Percentiles rank a stretch among this genome's conserved stretches.
Conservation (phyloP, 73 alveolate genomes). For the Paramecium sonneborni region DNA sequence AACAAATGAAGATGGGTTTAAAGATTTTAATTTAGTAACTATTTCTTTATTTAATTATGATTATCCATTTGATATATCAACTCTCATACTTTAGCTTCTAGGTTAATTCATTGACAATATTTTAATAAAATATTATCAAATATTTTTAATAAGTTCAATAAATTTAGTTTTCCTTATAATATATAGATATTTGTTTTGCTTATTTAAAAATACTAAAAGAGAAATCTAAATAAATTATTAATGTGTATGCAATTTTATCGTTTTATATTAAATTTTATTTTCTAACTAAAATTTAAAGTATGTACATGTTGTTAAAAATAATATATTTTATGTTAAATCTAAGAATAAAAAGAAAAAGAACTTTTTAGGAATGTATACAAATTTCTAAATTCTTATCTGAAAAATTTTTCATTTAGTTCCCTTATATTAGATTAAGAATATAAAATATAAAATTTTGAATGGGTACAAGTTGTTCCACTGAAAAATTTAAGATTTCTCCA, state of each 20-base stretch:
- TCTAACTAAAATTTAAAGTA: no score
- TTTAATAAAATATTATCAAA: not conserved
- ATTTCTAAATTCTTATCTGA: not conserved
- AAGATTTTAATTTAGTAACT: not conserved
- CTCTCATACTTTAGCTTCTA: not conserved
- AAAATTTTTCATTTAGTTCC: not conserved
- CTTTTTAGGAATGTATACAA: not conserved
- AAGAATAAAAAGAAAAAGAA: not conserved
- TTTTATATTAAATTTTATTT: no score
- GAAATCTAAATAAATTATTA: no score
- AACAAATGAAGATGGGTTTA: not conserved
- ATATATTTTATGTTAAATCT: not conserved
- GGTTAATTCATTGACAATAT: not conserved
- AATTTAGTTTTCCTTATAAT: no score
- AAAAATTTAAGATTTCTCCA: slow-evolving; percentile 5
- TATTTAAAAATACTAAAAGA: no score
- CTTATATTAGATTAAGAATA: not conserved
- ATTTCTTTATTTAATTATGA: not conserved
- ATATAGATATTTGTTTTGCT: no score
- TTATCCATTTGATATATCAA: not conserved
- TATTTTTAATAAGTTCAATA: no score
- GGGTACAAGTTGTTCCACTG: not conserved
- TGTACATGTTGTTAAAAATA: not conserved
- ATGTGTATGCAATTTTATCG: no score
- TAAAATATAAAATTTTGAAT: not conserved